Evolutionary conservation across 345 rosid genomes (phyloP), one percentile per base, ranked within the genome.

Genomic region (Populus simonii): DNA sequence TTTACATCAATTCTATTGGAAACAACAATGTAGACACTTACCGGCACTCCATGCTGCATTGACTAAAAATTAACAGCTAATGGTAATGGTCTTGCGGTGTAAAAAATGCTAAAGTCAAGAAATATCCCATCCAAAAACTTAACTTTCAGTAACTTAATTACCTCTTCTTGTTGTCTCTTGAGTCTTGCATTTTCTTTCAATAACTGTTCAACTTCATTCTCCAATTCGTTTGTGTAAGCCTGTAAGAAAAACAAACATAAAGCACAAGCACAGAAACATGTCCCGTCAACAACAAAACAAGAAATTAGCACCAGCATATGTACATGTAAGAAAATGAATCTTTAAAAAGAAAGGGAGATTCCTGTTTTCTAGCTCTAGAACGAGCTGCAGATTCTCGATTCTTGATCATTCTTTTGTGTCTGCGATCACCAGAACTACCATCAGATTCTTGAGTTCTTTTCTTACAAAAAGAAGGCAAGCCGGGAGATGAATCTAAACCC

Each of bases 311-410:
- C 22, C 8, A 39, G 35, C 33, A 6, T 16, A 27, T 6, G 36
- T 45, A 9, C n/a, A 27, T 6, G 36, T 33, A 4, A 7, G 25
- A 36, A 0, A 27, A 11, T 0, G 17, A 61, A 20, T 13, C 8
- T 4, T 8, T 20, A 63, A 67, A 63, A 25, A 47, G 75, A 79
- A 62, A 76, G 75, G 16, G 55, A 71, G 73, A 73, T 87, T 84
- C 97, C 94, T 89, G 92, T 81, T 89, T 92, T 82, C 94, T 90
- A 41, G 94, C 94, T 82, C 98, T 86, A 8, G 98, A 94, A 51
- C 97, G 87, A 62, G 98, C 92, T 0, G 98, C 98, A 12, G 98
- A 94, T 72, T 90, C 97, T 57, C 98, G 84, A 86, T 92, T 94
- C 85, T 87, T 94, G 84, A 91, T 88, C 97, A 89, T 89, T 12